Evolutionary conservation across 2,329 filamentous ascomycete genomes (phyloP).

Genomic region (Xylaria digitata): DNA sequence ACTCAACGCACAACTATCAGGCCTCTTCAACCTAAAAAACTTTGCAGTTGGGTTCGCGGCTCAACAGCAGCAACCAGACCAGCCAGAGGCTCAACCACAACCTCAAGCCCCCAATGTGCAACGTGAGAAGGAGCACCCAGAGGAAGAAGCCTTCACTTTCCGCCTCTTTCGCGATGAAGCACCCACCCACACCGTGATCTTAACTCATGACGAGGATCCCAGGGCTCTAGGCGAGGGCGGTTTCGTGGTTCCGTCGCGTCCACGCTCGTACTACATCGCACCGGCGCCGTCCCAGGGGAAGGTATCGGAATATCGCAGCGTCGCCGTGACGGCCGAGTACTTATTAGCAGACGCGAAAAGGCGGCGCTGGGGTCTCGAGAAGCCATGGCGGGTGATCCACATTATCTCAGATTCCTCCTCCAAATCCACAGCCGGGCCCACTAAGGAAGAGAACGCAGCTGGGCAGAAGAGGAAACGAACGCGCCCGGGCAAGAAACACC

Average conservation of each 20-base stretch:
- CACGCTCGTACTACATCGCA: conserved; percentile 63
- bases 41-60: conserved; percentile 36
- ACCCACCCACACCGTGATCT: conserved; percentile 61
- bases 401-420: conserved; percentile 51
- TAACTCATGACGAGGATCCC: conserved; percentile 57
- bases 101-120: conserved; percentile 33
- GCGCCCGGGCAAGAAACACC: conserved; percentile 67
- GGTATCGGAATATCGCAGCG: conserved; percentile 55
- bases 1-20: conserved; percentile 62
- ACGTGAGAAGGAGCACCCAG: conserved; percentile 32
- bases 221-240: conserved; percentile 53
- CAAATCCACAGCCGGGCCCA: not conserved
- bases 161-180: conserved; percentile 65
- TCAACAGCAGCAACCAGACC: conserved; percentile 19
- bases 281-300: conserved; percentile 52
- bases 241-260: conserved; percentile 56
- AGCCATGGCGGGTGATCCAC: conserved; percentile 68
- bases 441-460: conserved; percentile 25
- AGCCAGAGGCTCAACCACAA: conserved; percentile 35
- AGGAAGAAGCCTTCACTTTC: conserved; percentile 65
- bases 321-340: conserved; percentile 65
- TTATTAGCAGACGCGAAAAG: conserved; percentile 57
- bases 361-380: conserved; percentile 67
- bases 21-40: conserved; percentile 57
- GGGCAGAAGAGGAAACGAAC: conserved; percentile 48